A percentile compares a stretch with the other conserved stretches of the same genome.
Evolutionary conservation across 352 stramenopile species (phyloP).

Genomic region (Ochromonadaceae sp.): DNA sequence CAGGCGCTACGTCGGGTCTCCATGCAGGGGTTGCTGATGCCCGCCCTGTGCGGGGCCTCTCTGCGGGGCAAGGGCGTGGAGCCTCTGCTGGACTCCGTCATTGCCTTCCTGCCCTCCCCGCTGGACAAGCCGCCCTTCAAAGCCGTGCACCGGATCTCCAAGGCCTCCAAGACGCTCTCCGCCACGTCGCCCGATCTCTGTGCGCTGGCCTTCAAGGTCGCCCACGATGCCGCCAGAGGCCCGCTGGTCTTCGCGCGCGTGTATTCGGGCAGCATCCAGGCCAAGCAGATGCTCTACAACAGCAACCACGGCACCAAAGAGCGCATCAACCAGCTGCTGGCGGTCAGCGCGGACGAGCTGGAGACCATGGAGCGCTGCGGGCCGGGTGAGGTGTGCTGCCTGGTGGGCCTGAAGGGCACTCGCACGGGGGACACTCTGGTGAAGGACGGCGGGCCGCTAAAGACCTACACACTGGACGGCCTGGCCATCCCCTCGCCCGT

Average conservation of each 20-base stretch:
- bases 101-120: slow-evolving; percentile 78
- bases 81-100: slow-evolving; percentile 60
- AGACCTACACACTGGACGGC: slow-evolving; percentile 21
- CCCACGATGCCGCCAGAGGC: slow-evolving; percentile 62
- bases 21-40: no score
- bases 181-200: slow-evolving; percentile 49
- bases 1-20: no score
- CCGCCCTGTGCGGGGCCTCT: no score
- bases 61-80: slow-evolving; percentile 59
- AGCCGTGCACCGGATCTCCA: slow-evolving; percentile 31
- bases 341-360: slow-evolving; percentile 67
- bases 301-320: slow-evolving; percentile 50
- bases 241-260: slow-evolving; percentile 60
- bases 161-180: background rate
- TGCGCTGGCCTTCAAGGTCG: slow-evolving; percentile 71
- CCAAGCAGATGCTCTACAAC: slow-evolving; percentile 57
- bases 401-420: slow-evolving; percentile 64
- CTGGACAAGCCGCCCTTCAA: slow-evolving; percentile 63
- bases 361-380: slow-evolving; percentile 60
- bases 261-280: slow-evolving; percentile 57
- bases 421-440: slow-evolving; percentile 50
- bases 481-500: slow-evolving; percentile 36
- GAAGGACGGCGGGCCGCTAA: slow-evolving; percentile 4
- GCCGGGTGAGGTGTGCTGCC: slow-evolving; percentile 57
- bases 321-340: slow-evolving; percentile 58